Evolutionary conservation across 768 basidiomycete genomes (phyloP), one percentile per base, ranked within the genome.

Genomic region (Lentinula boryana): DNA sequence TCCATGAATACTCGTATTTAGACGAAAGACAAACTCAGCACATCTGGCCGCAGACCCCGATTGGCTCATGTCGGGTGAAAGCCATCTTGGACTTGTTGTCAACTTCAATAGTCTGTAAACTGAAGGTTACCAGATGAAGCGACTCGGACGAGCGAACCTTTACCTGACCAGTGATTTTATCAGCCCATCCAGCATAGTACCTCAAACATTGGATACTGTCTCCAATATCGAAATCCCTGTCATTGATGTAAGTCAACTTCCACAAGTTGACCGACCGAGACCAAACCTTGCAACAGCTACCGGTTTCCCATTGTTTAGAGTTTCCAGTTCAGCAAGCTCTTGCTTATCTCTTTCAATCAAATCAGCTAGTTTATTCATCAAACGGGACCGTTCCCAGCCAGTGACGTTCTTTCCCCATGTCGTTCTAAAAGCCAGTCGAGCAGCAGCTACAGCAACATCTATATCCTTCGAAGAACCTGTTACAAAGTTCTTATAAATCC

Each of bases 101-200:
- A 32, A 91, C 79, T 71, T 94, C 92, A 64, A 95, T 84, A 35
- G 84, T 85, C 86, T 91, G 68, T 21, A 27, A 36, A 31, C 27
- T 13, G 31, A n/a, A 12, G 18, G 18, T 23, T 21, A 6, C 18
- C 13, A 27, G 6, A 5, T 56, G 4, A 10, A 55, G 9, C 18
- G n/a, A 43, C 23, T 41, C 9, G 23, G 9, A 18, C 15, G 8
- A 36, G 53, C 10, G 18, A 56, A 36, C 10, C 33, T 62, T 65
- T 64, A 88, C 89, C 83, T 95, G 86, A 21, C 97, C 96, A 27
- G 80, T 75, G 55, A 97, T 87, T 76, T 98, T 98, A 77, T 98
- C 95, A 8, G 93, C 92, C 90, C 91, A 95, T 23, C 95, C 95
- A 41, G 93, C 95, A 69, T 95, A 97, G 75, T 98, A 97, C 54